A percentile compares a stretch with the other conserved stretches of the same genome.
phyloP scores from a whole-genome alignment of 208 protist genomes.

The Tetramitus jugosus region DNA sequence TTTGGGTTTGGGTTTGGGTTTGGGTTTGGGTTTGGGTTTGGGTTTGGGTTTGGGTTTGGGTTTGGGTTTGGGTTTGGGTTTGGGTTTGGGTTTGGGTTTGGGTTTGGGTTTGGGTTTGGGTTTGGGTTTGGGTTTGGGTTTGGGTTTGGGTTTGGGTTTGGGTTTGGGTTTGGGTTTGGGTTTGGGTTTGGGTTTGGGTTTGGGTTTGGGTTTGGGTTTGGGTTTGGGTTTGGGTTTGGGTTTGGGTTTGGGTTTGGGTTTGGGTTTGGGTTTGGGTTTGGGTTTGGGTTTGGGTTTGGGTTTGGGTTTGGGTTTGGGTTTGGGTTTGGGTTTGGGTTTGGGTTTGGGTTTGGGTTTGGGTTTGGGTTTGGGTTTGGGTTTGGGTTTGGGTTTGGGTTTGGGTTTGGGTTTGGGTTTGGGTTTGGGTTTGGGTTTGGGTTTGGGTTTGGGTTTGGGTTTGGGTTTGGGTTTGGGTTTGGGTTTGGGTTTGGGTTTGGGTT shows the following conservation, averaged over 20 bases:
- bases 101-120: slow-evolving; percentile 3
- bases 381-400: slow-evolving; percentile 4
- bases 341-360: slow-evolving; percentile 3
- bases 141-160: slow-evolving; percentile 4
- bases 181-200: slow-evolving; percentile 1
- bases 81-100: slow-evolving; percentile 4
- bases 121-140: slow-evolving; percentile 1
- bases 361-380: slow-evolving; percentile 1
- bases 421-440: slow-evolving; percentile 1
- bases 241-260: slow-evolving; percentile 1
- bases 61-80: slow-evolving; percentile 1
- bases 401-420: slow-evolving; percentile 3
- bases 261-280: slow-evolving; percentile 4
- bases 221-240: slow-evolving; percentile 3
- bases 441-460: slow-evolving; percentile 4
- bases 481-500: slow-evolving; percentile 1
- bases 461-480: slow-evolving; percentile 3
- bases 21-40: slow-evolving; percentile 4
- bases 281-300: slow-evolving; percentile 3
- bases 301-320: slow-evolving; percentile 1
- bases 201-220: slow-evolving; percentile 4
- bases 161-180: slow-evolving; percentile 3
- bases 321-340: slow-evolving; percentile 4
- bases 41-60: slow-evolving; percentile 3
- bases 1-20: slow-evolving; percentile 1